Evolutionary conservation across 2,329 filamentous ascomycete species (phyloP).

Genomic region (Aureobasidium sp.): DNA sequence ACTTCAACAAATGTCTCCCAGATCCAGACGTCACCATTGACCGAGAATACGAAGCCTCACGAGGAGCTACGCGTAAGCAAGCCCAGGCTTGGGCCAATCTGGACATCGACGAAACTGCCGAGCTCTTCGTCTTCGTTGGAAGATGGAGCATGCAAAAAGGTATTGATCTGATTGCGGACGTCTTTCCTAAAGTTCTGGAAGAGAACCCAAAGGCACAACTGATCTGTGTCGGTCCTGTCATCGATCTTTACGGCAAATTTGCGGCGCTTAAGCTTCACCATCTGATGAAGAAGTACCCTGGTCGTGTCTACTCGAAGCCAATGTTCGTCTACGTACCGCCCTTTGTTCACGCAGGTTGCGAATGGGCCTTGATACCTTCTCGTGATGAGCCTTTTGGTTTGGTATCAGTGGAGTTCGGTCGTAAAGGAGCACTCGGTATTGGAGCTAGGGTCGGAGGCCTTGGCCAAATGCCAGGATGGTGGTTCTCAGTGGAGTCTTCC

Average conservation of each 20-base stretch:
- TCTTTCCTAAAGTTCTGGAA: constrained; percentile 57
- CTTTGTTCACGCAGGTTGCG: constrained; percentile 60
- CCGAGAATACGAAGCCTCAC: constrained; percentile 45
- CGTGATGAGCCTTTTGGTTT: constrained; percentile 63
- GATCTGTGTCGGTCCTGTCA: constrained; percentile 59
- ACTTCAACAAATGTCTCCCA: constrained; percentile 50
- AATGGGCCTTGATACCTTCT: constrained; percentile 62
- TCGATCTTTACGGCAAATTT: constrained; percentile 62
- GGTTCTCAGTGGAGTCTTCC: constrained; percentile 30
- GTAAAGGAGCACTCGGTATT: constrained; percentile 62
- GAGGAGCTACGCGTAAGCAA: constrained; percentile 50
- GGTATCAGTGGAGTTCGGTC: constrained; percentile 62
- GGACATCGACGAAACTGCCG: constrained; percentile 53
- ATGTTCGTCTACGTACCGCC: constrained; percentile 60
- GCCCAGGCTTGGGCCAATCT: constrained; percentile 63
- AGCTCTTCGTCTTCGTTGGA: constrained; percentile 62
- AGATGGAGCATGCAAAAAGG: constrained; percentile 65
- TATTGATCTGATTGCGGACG: constrained; percentile 60
- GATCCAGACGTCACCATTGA: constrained; percentile 48
- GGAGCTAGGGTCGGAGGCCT: constrained; percentile 55
- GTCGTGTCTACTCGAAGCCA: constrained; percentile 58
- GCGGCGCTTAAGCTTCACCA: constrained; percentile 57
- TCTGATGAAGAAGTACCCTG: constrained; percentile 60
- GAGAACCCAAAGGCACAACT: constrained; percentile 54
- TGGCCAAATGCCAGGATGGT: neutral